A percentile compares a stretch with the other conserved stretches of the same genome.
Evolutionary conservation across 2,329 filamentous ascomycete species (phyloP).

Genomic region (Alternaria sp.): DNA sequence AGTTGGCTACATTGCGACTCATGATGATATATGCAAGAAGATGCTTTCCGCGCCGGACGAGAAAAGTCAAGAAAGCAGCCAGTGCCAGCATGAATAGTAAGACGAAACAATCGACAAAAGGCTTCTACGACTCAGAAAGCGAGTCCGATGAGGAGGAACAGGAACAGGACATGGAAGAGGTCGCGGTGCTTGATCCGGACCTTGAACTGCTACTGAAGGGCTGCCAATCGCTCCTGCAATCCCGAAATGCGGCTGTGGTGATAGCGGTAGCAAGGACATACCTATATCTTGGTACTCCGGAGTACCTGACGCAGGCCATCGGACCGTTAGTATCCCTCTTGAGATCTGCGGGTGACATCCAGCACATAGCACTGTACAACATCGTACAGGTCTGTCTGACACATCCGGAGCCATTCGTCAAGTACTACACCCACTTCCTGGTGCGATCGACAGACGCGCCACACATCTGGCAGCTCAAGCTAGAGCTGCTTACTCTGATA

Average conservation of each 20-base stretch:
- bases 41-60: conserved; percentile 80
- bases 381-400: conserved; percentile 90
- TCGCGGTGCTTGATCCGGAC: conserved; percentile 77
- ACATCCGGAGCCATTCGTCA: conserved; percentile 81
- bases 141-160: conserved; percentile 54
- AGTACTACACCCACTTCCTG: conserved; percentile 88
- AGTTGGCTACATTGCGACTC: conserved; percentile 81
- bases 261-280: conserved; percentile 87
- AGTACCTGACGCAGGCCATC: conserved; percentile 77
- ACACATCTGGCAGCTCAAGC: conserved; percentile 87
- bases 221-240: conserved; percentile 86
- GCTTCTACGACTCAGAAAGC: conserved; percentile 74
- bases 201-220: conserved; percentile 80
- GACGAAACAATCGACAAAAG: conserved; percentile 61
- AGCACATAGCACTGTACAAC: conserved; percentile 90
- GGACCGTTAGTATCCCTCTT: conserved; percentile 88
- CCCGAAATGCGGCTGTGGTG: conserved; percentile 91
- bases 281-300: conserved; percentile 80
- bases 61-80: conserved; percentile 64
- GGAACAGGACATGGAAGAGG: conserved; percentile 62
- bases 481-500: conserved; percentile 89
- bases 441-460: conserved; percentile 80
- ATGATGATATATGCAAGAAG: conserved; percentile 85
- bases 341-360: conserved; percentile 84
- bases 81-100: conserved; percentile 47